phyloP scores from a whole-genome alignment of 148 eudicot species.

The Persicaria maculosa region DNA sequence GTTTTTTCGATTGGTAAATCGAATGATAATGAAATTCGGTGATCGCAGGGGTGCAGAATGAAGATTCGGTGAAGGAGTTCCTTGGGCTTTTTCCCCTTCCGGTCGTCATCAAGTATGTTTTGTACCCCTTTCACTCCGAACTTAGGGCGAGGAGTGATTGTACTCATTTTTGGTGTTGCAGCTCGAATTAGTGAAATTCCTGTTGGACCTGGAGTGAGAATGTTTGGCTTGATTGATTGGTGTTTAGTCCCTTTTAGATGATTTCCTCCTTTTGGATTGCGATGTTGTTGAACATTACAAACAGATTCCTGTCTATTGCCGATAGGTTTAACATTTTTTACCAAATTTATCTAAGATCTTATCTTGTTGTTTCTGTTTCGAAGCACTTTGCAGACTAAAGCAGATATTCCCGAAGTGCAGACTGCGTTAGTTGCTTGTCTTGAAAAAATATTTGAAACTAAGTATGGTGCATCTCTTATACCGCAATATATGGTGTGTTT shows the following conservation, averaged over 20 bases:
- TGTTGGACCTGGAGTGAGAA: background rate
- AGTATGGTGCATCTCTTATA: slow-evolving; percentile 78
- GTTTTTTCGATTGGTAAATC: background rate
- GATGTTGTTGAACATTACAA: background rate
- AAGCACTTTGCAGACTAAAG: slow-evolving; percentile 76
- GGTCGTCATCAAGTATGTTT: slow-evolving; percentile 52
- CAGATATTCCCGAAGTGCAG: slow-evolving; percentile 63
- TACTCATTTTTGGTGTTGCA: background rate
- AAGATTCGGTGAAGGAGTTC: slow-evolving; percentile 52
- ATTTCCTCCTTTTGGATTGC: background rate
- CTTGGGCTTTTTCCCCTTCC: slow-evolving; percentile 75
- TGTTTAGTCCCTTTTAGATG: background rate
- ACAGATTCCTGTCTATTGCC: background rate
- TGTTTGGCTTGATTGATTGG: background rate
- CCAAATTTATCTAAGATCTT: background rate
- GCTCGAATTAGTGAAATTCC: background rate
- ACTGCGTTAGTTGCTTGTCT: slow-evolving; percentile 64
- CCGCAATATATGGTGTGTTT: slow-evolving; percentile 72
- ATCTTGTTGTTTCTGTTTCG: slow-evolving; percentile 13
- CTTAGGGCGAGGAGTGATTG: background rate
- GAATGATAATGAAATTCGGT: background rate
- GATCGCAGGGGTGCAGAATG: slow-evolving; percentile 44
- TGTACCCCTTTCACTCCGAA: background rate
- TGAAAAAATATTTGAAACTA: slow-evolving; percentile 67
- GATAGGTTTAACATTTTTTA: background rate